Evolutionary conservation across 768 basidiomycete species (phyloP).

Genomic region (Melanogaster broomeanus): DNA sequence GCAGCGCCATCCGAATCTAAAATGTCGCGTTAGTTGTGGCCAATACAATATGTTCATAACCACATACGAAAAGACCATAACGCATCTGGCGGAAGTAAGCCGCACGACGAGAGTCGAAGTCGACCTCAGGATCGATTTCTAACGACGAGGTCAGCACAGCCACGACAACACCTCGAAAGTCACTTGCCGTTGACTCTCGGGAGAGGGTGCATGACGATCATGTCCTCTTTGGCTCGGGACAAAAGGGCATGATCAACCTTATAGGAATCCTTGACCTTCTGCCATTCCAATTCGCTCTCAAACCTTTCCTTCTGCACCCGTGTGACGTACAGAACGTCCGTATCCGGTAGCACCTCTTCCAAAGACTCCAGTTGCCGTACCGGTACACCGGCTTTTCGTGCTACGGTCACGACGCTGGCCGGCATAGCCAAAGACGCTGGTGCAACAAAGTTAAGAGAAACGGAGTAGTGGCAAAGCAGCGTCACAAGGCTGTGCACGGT

Average conservation of each 20-base stretch:
- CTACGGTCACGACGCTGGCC: constrained; percentile 75
- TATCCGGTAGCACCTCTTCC: constrained; percentile 88
- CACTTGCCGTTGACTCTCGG: constrained; percentile 83
- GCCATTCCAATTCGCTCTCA: constrained; percentile 77
- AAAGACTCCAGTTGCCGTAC: constrained; percentile 85
- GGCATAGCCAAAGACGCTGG: constrained; percentile 90
- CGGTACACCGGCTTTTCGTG: constrained; percentile 78
- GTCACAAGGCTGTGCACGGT: constrained; percentile 97
- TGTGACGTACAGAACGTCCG: constrained; percentile 97
- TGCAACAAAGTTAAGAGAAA: constrained; percentile 94
- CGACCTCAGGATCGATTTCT: constrained; percentile 99
- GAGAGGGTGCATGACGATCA: constrained; percentile 99
- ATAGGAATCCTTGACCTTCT: constrained; percentile 88
- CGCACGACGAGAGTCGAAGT: constrained; percentile 91
- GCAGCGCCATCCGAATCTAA: constrained; percentile 80
- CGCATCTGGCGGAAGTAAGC: constrained; percentile 99
- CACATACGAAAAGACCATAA: constrained; percentile 92
- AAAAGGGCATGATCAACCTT: constrained; percentile 93
- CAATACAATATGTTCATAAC: background rate
- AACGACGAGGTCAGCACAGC: constrained; percentile 12
- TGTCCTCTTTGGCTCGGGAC: constrained; percentile 90
- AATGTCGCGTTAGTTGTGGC: background rate
- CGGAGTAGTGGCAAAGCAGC: constrained; percentile 87
- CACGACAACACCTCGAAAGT: background rate
- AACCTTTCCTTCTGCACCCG: constrained; percentile 96